phyloP scores from a whole-genome alignment of 345 rosid genomes.

The Eutrema japonicum region DNA sequence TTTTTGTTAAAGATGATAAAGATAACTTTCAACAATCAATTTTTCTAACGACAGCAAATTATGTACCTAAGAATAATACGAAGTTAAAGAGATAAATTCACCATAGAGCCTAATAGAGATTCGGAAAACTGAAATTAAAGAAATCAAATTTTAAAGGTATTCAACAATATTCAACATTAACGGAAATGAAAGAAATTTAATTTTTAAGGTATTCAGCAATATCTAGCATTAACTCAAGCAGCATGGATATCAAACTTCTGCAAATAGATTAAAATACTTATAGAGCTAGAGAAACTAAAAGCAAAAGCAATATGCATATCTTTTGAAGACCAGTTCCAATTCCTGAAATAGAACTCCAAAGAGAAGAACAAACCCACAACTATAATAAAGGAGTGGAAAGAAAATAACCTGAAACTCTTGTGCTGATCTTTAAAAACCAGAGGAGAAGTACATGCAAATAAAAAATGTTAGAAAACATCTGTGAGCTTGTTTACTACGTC shows the following conservation, averaged over 20 bases:
- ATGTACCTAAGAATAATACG: background rate
- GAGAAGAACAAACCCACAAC: background rate
- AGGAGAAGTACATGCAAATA: conserved; percentile 13
- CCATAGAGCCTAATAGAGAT: background rate
- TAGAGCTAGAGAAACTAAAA: background rate
- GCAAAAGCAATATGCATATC: background rate
- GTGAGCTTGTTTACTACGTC: too few species aligned
- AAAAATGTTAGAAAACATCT: background rate
- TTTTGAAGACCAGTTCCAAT: background rate
- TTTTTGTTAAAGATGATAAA: too few species aligned
- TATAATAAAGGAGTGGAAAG: background rate
- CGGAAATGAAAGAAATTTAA: background rate
- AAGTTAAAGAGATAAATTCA: background rate
- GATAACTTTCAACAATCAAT: background rate
- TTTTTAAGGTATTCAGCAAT: background rate
- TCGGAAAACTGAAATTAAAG: background rate
- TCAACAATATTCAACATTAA: too few species aligned
- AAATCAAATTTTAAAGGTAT: background rate
- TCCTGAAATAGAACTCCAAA: background rate
- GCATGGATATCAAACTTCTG: too few species aligned
- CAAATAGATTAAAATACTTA: too few species aligned
- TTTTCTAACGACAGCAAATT: background rate
- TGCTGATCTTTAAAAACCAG: background rate
- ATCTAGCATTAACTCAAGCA: too few species aligned
- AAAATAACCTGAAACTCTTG: background rate